Evolutionary conservation across 192 early-diverging fungal species (phyloP).

Genomic region (Backusella circina): DNA sequence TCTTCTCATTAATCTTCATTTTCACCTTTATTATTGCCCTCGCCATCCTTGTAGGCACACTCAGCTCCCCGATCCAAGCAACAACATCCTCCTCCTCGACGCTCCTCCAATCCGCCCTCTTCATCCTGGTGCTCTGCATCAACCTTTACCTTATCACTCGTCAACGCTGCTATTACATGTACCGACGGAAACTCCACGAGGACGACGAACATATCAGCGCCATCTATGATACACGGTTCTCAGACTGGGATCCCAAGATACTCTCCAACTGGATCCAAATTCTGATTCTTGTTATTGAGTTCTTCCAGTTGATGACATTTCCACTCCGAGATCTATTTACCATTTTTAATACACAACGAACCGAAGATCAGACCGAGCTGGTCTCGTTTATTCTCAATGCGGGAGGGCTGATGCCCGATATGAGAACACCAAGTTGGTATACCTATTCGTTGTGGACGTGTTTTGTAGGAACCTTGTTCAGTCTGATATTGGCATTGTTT

Average conservation of each 20-base stretch:
- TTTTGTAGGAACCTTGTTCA: slow-evolving; percentile 30
- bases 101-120: slow-evolving; percentile 23
- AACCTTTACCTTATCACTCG: slow-evolving; percentile 35
- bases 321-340: slow-evolving; percentile 69
- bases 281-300: slow-evolving; percentile 66
- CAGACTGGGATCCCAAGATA: slow-evolving; percentile 27
- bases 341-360: slow-evolving; percentile 10
- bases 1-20: slow-evolving; percentile 32
- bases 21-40: slow-evolving; percentile 18
- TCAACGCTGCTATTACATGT: slow-evolving; percentile 31
- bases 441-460: slow-evolving; percentile 45
- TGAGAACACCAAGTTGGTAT: slow-evolving; percentile 51
- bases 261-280: slow-evolving; percentile 74
- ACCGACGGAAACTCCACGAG: slow-evolving; percentile 27
- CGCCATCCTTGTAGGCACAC: slow-evolving; percentile 26
- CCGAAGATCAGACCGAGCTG: slow-evolving; percentile 41
- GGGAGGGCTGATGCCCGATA: slow-evolving; percentile 48
- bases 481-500: slow-evolving; percentile 35
- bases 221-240: slow-evolving; percentile 28
- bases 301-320: slow-evolving; percentile 77
- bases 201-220: slow-evolving; percentile 35
- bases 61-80: slow-evolving; percentile 1
- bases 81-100: background rate
- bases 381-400: slow-evolving; percentile 53
- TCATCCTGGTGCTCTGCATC: slow-evolving; percentile 35